A percentile compares a stretch with the other conserved stretches of the same genome.
These are phyloP conservation scores for Hamiltosporidium tvaerminnensis DNA, from an alignment of 371 early-diverging fungal species.

Conservation along the genomic window DNA sequence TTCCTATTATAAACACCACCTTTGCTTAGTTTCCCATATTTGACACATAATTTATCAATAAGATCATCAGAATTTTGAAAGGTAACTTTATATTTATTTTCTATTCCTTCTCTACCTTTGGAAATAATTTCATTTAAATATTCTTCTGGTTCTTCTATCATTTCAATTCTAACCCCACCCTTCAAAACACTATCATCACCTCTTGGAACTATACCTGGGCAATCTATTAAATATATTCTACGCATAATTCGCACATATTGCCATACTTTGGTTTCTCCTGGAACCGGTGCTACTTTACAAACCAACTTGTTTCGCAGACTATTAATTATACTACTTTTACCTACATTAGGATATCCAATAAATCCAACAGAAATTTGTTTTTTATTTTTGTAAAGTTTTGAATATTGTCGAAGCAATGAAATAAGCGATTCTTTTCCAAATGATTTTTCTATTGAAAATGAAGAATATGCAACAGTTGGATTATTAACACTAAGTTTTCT, in stretches of 20 bases:
- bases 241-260: conserved; percentile 95
- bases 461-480: conserved; percentile 92
- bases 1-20: conserved; percentile 81
- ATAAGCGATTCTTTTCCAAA: conserved; percentile 93
- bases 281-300: conserved; percentile 90
- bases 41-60: conserved; percentile 67
- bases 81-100: conserved; percentile 68
- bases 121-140: conserved; percentile 67
- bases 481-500: conserved; percentile 67
- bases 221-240: conserved; percentile 92
- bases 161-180: conserved; percentile 90
- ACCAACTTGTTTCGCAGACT: conserved; percentile 81
- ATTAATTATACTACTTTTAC: conserved; percentile 83
- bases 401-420: conserved; percentile 83
- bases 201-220: conserved; percentile 86
- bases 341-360: conserved; percentile 82
- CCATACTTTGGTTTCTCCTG: conserved; percentile 98
- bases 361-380: conserved; percentile 89
- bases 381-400: conserved; percentile 76
- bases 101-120: conserved; percentile 72
- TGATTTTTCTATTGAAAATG: conserved; percentile 72
- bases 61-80: conserved; percentile 71
- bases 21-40: conserved; percentile 77
- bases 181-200: conserved; percentile 85
- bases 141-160: conserved; percentile 74